These are phyloP conservation scores for Triticum turgidum DNA, from an alignment of 176 grass and related monocot genomes.

Conservation along the genomic window DNA sequence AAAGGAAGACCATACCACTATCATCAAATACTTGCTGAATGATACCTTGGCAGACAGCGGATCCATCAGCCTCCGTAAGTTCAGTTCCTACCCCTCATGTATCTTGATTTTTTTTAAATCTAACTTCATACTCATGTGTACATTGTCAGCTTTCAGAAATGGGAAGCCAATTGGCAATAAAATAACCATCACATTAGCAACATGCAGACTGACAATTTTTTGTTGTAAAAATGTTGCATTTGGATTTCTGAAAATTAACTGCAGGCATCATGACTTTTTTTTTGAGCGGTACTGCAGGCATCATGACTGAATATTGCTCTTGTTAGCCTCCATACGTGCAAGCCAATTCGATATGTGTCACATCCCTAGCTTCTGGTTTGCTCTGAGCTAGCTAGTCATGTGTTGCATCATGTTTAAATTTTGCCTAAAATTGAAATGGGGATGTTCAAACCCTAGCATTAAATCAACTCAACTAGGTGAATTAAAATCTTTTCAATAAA, in stretches of 20 bases:
- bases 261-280: neutral
- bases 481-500: too few relatives aligned
- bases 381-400: too few relatives aligned
- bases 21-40: conserved; percentile 46
- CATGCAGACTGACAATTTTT: neutral
- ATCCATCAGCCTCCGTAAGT: conserved; percentile 55
- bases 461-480: too few relatives aligned
- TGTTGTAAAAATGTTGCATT: neutral
- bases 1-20: conserved; percentile 35
- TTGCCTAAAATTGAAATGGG: too few relatives aligned
- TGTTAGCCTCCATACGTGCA: conserved; percentile 11
- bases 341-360: conserved; percentile 63
- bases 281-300: neutral
- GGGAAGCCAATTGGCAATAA: conserved; percentile 46
- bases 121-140: neutral
- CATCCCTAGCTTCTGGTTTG: too few relatives aligned
- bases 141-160: conserved; percentile 50
- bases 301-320: neutral
- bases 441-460: too few relatives aligned
- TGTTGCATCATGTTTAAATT: too few relatives aligned
- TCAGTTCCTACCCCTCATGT: neutral
- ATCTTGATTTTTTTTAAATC: neutral
- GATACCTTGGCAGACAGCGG: conserved; percentile 56
- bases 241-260: neutral
- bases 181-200: conserved; percentile 12